A percentile compares a stretch with the other conserved stretches of the same genome.
These are phyloP conservation scores for Monosporascus sp. DNA, from an alignment of 2,329 filamentous ascomycete genomes.

Conservation along the genomic window DNA sequence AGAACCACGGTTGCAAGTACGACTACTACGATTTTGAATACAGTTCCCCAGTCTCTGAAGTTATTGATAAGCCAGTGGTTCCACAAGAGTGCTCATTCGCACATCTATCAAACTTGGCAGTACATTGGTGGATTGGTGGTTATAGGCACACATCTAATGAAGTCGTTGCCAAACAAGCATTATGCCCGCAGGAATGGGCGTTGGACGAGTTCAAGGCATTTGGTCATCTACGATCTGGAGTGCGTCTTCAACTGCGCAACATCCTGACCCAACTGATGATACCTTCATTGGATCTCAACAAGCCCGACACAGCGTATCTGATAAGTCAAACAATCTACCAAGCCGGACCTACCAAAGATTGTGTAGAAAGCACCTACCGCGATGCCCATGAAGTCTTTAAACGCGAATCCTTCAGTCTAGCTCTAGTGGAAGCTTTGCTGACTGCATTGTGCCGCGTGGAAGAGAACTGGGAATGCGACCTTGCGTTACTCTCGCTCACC, in stretches of 20 bases:
- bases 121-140: conserved; percentile 1
- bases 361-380: not conserved
- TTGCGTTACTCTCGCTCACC: not conserved
- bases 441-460: not conserved
- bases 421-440: not conserved
- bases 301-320: not conserved
- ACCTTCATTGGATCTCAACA: conserved; percentile 1
- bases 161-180: not conserved
- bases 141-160: conserved; percentile 3
- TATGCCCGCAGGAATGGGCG: not conserved
- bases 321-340: conserved; percentile 1
- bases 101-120: not conserved
- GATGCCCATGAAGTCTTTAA: conserved; percentile 1
- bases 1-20: not conserved
- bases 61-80: not conserved
- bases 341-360: conserved; percentile 1
- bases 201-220: conserved; percentile 4
- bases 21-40: not conserved
- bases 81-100: conserved; percentile 1
- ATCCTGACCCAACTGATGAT: conserved; percentile 1
- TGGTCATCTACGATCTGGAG: conserved; percentile 5
- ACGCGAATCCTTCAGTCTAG: not conserved
- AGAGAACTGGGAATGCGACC: conserved; percentile 4
- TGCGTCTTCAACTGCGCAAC: conserved; percentile 2
- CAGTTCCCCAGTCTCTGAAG: not conserved